A percentile compares a stretch with the other conserved stretches of the same genome.
Conservation (phyloP, 2,329 filamentous ascomycete species). For the Trichoderma cornu-damae region DNA sequence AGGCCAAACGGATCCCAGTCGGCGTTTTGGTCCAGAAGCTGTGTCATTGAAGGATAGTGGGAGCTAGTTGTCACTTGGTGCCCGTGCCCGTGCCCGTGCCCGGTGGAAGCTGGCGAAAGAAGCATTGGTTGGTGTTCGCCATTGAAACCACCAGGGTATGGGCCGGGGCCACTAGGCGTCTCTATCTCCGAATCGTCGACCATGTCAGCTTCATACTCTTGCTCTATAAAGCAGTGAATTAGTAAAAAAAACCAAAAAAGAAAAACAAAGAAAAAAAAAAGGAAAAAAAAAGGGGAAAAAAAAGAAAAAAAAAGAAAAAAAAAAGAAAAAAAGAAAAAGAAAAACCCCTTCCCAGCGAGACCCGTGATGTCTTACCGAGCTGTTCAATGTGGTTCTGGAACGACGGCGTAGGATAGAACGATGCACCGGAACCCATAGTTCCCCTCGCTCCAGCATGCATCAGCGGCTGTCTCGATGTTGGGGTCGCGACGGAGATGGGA, state of each 20-base stretch:
- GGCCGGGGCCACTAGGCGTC: conserved; percentile 58
- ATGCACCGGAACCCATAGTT: conserved; percentile 36
- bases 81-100: too few relatives aligned
- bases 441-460: conserved; percentile 36
- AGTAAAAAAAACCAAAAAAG: too few relatives aligned
- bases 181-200: conserved; percentile 76
- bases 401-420: conserved; percentile 72
- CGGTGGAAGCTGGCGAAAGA: conserved; percentile 39
- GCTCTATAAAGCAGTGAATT: conserved; percentile 60
- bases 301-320: too few relatives aligned
- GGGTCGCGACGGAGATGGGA: conserved; percentile 26
- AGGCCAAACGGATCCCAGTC: conserved; percentile 93
- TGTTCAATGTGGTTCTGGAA: conserved; percentile 95
- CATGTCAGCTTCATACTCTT: conserved; percentile 92
- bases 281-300: too few relatives aligned
- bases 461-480: conserved; percentile 30
- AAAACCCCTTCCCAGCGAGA: too few relatives aligned
- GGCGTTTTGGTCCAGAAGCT: conserved; percentile 69
- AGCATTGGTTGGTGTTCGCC: conserved; percentile 39
- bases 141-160: conserved; percentile 57
- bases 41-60: conserved; percentile 59
- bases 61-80: conserved; percentile 33
- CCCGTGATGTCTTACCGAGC: conserved; percentile 68
- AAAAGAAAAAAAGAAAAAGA: too few relatives aligned
- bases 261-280: too few relatives aligned